phyloP scores from a whole-genome alignment of 306 rosid genomes.

The Ceratonia siliqua region DNA sequence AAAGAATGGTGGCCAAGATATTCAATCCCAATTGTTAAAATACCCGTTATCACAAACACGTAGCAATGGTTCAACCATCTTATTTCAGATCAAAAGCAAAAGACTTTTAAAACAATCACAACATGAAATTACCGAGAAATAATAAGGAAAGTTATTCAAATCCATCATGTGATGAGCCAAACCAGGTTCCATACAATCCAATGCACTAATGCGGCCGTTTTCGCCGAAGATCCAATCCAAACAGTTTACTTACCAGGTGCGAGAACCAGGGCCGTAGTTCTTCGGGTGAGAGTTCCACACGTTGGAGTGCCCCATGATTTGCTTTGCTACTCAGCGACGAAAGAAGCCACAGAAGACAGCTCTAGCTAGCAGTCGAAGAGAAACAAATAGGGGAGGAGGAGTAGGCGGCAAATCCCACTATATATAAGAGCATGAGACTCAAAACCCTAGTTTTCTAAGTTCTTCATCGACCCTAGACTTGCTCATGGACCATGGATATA shows the following conservation, averaged over 20 bases:
- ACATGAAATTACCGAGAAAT: not conserved
- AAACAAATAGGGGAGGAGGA: too few relatives aligned
- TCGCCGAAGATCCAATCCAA: not conserved
- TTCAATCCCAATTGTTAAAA: not conserved
- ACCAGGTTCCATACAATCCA: not conserved
- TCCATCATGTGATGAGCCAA: not conserved
- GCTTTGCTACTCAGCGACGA: not conserved
- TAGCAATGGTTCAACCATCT: not conserved
- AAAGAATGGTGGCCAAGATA: not conserved
- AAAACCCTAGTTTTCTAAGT: constrained; percentile 46
- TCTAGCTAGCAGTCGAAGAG: constrained; percentile 21
- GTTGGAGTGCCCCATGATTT: constrained; percentile 81
- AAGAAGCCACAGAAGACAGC: not conserved
- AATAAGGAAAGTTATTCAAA: not conserved
- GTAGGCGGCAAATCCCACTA: not conserved
- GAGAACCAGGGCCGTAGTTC: constrained; percentile 92
- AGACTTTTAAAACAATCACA: not conserved
- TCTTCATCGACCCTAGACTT: too few relatives aligned
- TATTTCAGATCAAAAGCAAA: not conserved
- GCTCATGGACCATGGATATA: too few relatives aligned
- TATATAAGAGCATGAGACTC: not conserved
- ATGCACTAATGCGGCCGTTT: too few relatives aligned
- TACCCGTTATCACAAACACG: not conserved
- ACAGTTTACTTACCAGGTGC: constrained; percentile 61
- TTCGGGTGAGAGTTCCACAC: constrained; percentile 96